phyloP scores from a whole-genome alignment of 108 stramenopile species.

The Stephanodiscus minutulus region DNA sequence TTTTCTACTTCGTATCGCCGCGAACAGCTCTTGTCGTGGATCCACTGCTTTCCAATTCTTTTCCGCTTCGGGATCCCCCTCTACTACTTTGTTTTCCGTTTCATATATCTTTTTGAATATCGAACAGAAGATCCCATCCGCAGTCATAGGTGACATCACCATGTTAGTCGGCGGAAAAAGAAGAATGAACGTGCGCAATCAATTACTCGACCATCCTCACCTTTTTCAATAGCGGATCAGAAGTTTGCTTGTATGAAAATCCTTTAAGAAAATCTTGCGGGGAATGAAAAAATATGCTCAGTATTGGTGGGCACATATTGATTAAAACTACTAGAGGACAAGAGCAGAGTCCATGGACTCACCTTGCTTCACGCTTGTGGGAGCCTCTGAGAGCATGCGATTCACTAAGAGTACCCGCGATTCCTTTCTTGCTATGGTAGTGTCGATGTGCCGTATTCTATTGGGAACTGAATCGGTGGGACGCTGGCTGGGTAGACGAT shows the following conservation, averaged over 20 bases:
- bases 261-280: slow-evolving; percentile 64
- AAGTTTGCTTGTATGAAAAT: slow-evolving; percentile 55
- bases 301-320: too few species aligned
- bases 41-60: slow-evolving; percentile 10
- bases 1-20: slow-evolving; percentile 6
- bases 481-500: slow-evolving; percentile 9
- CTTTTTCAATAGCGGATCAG: slow-evolving; percentile 55
- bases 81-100: slow-evolving; percentile 25
- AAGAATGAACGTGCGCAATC: too few species aligned
- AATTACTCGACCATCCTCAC: too few species aligned
- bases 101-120: slow-evolving; percentile 54
- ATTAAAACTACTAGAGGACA: too few species aligned
- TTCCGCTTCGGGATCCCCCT: not conserved
- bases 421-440: slow-evolving; percentile 11
- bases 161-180: too few species aligned
- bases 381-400: slow-evolving; percentile 71
- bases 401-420: slow-evolving; percentile 81
- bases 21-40: slow-evolving; percentile 13
- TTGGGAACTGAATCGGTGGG: slow-evolving; percentile 18
- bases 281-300: not conserved
- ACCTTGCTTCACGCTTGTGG: slow-evolving; percentile 55
- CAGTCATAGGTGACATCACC: too few species aligned
- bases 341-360: not conserved
- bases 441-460: slow-evolving; percentile 14
- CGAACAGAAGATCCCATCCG: too few species aligned